Base-by-base conservation (phyloP, 2,329 filamentous ascomycete species). In the Colletotrichum sidae region DNA sequence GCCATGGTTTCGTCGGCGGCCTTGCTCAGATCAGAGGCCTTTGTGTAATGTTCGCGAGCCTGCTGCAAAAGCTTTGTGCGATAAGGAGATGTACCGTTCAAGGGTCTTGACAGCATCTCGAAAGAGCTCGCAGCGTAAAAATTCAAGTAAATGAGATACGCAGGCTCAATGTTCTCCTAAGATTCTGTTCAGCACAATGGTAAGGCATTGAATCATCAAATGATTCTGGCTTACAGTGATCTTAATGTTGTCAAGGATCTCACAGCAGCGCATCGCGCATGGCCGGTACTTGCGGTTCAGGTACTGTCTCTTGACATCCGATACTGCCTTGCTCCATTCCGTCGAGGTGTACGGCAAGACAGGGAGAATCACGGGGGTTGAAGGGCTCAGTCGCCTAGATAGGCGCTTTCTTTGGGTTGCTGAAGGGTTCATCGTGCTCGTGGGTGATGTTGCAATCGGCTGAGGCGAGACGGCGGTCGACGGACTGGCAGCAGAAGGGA, bases 41-140 rank as follows among this genome's bases (percentile, higher is more conserved):
- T 74, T 66, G 78, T 74, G 71, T 88, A 88, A 70, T 88, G 84
- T 4, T 76, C 73, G 53, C 81, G 81, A 6, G 86, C 85, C 68
- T 87, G 81, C 41, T 79, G 76, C 6, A 88, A 78, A 7, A 88
- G 77, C 58, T 74, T 80, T 39, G 76, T 75, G 49, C 85, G 83
- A 67, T 83, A 79, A 2, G 80, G 73, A 0, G 83, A 83, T 2
- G 78, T 79, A 10, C 79, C 74, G 13, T 80, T 79, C 8, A 87
- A 75, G 41, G 80, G 78, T 35, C 81, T 80, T 1, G 85, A 85
- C 69, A 85, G 85, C 77, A 84, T 83, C 70, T 88, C 86, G 46
- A 86, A 79, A 12, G 86, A 84, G n/a, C 80, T 83, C 17, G 86
- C 86, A n/a, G 86, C 86, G 67, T 88, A 89, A 72, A 88, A 88